These are phyloP conservation scores for Tetrapisispora fleetii DNA, from an alignment of 805 yeast species.

Conservation along the genomic window DNA sequence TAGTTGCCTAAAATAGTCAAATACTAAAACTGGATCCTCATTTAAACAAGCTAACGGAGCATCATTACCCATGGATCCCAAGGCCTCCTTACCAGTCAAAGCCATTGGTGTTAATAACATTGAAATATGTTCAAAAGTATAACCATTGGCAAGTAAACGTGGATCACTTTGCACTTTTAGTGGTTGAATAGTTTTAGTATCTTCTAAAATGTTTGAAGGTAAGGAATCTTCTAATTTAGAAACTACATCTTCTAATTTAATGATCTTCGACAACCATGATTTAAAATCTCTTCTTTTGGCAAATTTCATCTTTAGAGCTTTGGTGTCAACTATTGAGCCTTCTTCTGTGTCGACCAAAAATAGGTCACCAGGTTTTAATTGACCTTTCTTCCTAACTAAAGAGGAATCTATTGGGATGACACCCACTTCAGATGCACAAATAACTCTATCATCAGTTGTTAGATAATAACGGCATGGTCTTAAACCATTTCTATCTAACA, in stretches of 20 bases:
- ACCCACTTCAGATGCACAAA: conserved; percentile 98
- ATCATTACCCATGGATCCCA: conserved; percentile 98
- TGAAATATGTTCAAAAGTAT: conserved; percentile 86
- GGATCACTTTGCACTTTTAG: conserved; percentile 65
- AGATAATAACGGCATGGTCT: conserved; percentile 97
- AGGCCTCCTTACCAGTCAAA: conserved; percentile 78
- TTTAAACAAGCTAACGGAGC: conserved; percentile 90
- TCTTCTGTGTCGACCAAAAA: conserved; percentile 85
- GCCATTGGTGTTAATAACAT: conserved; percentile 91
- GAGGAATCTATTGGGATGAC: conserved; percentile 84
- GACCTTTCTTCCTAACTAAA: conserved; percentile 77
- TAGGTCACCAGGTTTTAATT: conserved; percentile 94
- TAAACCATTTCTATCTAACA: conserved; percentile 91
- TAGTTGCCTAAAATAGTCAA: conserved; percentile 90
- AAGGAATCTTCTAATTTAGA: conserved; percentile 36
- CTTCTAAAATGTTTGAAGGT: not conserved
- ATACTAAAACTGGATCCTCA: conserved; percentile 81
- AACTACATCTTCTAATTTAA: conserved; percentile 69
- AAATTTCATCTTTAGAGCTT: conserved; percentile 71
- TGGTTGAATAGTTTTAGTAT: conserved; percentile 10
- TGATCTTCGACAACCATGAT: conserved; percentile 83
- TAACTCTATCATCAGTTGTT: conserved; percentile 88
- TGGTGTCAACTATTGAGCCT: conserved; percentile 89
- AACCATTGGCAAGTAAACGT: conserved; percentile 76
- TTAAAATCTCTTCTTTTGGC: conserved; percentile 82